These are phyloP conservation scores for Xylona heveae DNA, from an alignment of 495 filamentous ascomycete genomes.

Conservation along the genomic window DNA sequence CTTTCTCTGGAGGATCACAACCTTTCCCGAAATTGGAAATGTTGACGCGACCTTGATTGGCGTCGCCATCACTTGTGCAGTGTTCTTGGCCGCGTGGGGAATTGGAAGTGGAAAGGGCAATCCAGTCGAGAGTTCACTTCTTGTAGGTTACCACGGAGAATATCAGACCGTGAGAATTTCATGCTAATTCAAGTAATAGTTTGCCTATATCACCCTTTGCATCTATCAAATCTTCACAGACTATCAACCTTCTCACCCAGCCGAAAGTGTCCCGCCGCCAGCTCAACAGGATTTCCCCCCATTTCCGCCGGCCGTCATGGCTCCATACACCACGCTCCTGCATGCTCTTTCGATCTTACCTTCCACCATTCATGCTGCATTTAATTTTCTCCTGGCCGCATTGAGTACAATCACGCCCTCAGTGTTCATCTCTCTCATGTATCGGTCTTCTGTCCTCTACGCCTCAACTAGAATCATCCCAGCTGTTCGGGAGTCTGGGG, in stretches of 20 bases:
- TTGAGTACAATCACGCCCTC: conserved; percentile 86
- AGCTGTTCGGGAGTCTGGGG: conserved; percentile 68
- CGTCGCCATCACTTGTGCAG: conserved; percentile 69
- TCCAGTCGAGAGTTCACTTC: conserved; percentile 81
- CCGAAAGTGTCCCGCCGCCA: conserved; percentile 26
- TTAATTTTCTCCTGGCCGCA: conserved; percentile 73
- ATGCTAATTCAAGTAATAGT: conserved; percentile 15
- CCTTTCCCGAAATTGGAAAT: conserved; percentile 81
- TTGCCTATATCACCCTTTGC: conserved; percentile 91
- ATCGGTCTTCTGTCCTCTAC: conserved; percentile 85
- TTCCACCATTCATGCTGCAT: conserved; percentile 58
- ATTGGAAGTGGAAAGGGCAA: conserved; percentile 90
- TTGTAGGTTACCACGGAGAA: conserved; percentile 18
- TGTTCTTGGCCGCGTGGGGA: conserved; percentile 83
- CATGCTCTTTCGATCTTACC: conserved; percentile 70
- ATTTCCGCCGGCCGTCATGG: conserved; percentile 92
- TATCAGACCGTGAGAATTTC: neutral
- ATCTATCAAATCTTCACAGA: conserved; percentile 99
- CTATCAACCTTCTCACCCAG: conserved; percentile 55
- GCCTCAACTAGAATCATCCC: conserved; percentile 92
- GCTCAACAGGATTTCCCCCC: conserved; percentile 67
- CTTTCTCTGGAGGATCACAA: conserved; percentile 86
- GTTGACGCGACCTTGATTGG: conserved; percentile 89
- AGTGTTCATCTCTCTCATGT: conserved; percentile 81
- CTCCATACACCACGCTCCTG: conserved; percentile 81